A percentile compares a stretch with the other conserved stretches of the same genome.
Conservation (phyloP, 2,329 filamentous ascomycete genomes). For the Sarocladium strictum region DNA sequence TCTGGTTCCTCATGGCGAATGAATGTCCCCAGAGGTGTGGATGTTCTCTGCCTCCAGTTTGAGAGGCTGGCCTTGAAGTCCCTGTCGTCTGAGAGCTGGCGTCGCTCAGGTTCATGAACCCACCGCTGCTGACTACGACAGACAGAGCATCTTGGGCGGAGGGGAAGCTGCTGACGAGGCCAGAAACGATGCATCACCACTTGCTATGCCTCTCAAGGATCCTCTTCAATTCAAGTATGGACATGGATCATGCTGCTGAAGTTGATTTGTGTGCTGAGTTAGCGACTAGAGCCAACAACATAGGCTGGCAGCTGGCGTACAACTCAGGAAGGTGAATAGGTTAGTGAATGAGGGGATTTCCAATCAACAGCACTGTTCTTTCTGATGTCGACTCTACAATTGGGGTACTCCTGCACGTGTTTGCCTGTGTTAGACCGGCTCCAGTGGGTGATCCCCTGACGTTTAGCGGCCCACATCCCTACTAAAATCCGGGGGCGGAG, state of each 20-base stretch:
- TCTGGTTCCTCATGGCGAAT: not conserved
- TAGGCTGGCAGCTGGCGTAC: not conserved
- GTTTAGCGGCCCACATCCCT: slow-evolving; percentile 6
- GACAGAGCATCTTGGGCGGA: not conserved
- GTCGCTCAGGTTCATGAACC: not conserved
- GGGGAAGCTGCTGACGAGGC: not conserved
- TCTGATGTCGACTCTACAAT: not conserved
- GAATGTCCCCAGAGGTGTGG: not conserved
- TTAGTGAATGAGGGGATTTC: not conserved
- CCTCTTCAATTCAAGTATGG: not conserved
- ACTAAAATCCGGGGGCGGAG: slow-evolving; percentile 5
- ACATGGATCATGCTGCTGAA: not conserved
- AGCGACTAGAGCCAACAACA: not conserved
- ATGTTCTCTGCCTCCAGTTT: not conserved
- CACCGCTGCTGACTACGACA: not conserved
- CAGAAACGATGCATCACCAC: not conserved
- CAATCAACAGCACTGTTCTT: not conserved
- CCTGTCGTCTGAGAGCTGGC: not conserved
- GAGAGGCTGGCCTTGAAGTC: no score
- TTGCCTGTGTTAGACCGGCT: not conserved
- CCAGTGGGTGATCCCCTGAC: slow-evolving; percentile 6
- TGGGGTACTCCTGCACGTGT: not conserved
- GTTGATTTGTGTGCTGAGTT: not conserved
- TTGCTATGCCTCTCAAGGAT: not conserved
- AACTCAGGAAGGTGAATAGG: not conserved